A percentile compares a stretch with the other conserved stretches of the same genome.
phyloP scores from a whole-genome alignment of 2,329 filamentous ascomycete genomes.

The Cercospora sp. region DNA sequence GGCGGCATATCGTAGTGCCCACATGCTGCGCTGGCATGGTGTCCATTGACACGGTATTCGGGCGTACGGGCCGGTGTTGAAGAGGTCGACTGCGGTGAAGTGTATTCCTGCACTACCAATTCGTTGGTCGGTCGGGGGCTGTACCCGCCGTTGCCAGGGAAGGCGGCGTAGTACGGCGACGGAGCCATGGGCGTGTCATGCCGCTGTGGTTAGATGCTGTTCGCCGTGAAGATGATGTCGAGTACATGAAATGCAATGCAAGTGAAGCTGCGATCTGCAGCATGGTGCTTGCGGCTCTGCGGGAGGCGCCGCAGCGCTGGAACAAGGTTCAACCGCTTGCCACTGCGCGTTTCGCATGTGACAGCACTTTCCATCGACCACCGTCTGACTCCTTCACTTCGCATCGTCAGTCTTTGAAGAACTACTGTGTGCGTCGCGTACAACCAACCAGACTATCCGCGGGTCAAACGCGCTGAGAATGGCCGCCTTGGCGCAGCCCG shows the following conservation, averaged over 20 bases:
- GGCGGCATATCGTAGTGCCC: constrained; percentile 25
- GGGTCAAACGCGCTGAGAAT: not conserved
- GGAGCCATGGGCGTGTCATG: constrained; percentile 9
- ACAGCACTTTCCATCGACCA: constrained; percentile 19
- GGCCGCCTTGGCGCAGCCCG: constrained; percentile 47
- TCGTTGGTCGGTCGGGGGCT: constrained; percentile 5
- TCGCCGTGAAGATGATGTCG: not conserved
- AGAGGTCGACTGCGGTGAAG: constrained; percentile 4
- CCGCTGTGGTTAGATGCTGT: not conserved
- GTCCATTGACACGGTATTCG: constrained; percentile 8
- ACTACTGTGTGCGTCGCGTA: not conserved
- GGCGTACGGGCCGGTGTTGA: constrained; percentile 1
- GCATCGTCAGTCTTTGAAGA: not conserved
- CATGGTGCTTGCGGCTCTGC: not conserved
- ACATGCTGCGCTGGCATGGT: not conserved
- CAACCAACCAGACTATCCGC: not conserved
- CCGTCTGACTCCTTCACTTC: not conserved
- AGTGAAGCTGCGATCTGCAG: not conserved
- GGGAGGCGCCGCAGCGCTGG: not conserved
- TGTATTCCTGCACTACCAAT: constrained; percentile 14
- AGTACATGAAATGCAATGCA: not conserved
- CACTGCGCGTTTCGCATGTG: constrained; percentile 21
- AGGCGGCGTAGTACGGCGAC: constrained; percentile 8
- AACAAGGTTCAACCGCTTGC: constrained; percentile 3
- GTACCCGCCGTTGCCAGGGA: constrained; percentile 7